Evolutionary conservation across 2,329 filamentous ascomycete genomes (phyloP).

Genomic region (Fusarium tanahbumbuense): DNA sequence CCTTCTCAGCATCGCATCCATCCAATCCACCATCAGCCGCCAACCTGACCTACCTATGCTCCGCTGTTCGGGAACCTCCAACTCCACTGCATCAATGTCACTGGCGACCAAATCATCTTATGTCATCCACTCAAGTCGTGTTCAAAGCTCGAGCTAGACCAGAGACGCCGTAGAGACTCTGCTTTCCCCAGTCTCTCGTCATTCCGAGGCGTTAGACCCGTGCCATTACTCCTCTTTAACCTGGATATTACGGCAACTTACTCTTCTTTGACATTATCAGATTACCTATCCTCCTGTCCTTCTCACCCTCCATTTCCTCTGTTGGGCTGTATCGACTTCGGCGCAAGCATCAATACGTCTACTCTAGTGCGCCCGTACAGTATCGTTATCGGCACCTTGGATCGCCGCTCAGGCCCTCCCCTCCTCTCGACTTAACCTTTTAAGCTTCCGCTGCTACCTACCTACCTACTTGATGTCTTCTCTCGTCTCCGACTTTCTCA

Average conservation of each 20-base stretch:
- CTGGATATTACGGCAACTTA: background rate
- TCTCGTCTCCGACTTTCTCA: constrained; percentile 72
- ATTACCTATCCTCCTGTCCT: constrained; percentile 7
- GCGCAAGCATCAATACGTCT: constrained; percentile 13
- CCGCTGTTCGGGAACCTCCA: constrained; percentile 36
- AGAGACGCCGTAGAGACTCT: constrained; percentile 22
- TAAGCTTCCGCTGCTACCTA: constrained; percentile 20
- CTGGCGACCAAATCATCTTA: constrained; percentile 34
- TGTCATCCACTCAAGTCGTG: constrained; percentile 40
- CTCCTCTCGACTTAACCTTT: constrained; percentile 28
- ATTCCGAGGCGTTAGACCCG: constrained; percentile 30
- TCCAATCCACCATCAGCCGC: background rate
- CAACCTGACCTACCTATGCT: background rate
- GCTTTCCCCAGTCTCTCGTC: constrained; percentile 41
- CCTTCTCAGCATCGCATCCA: constrained; percentile 1
- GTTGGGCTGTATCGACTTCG: constrained; percentile 7
- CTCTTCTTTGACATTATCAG: constrained; percentile 18
- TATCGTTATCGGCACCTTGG: constrained; percentile 14
- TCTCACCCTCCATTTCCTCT: constrained; percentile 10
- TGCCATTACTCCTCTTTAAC: constrained; percentile 12
- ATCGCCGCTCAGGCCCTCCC: constrained; percentile 29
- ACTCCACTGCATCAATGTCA: constrained; percentile 37
- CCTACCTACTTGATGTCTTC: constrained; percentile 63
- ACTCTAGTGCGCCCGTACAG: constrained; percentile 28
- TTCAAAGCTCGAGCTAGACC: constrained; percentile 13